A percentile compares a stretch with the other conserved stretches of the same genome.
These are phyloP conservation scores for Fusarium foetens DNA, from an alignment of 2,329 filamentous ascomycete species.

Conservation along the genomic window DNA sequence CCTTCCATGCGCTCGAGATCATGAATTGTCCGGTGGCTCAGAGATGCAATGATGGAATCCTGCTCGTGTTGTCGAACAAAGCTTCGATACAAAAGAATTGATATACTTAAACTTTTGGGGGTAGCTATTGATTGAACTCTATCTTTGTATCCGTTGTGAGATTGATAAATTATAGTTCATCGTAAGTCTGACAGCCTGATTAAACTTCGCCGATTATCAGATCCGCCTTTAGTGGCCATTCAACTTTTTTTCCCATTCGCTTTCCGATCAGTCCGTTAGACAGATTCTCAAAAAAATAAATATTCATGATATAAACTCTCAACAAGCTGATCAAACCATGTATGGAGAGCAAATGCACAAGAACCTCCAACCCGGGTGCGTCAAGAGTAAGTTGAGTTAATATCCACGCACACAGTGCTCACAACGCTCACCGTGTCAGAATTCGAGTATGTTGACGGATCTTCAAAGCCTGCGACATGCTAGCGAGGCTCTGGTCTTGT, in stretches of 20 bases:
- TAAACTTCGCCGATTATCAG: fast-evolving
- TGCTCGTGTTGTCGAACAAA: fast-evolving
- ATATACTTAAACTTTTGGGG: neutral
- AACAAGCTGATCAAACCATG: too few relatives aligned
- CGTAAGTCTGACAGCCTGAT: fast-evolving
- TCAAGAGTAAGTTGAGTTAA: neutral
- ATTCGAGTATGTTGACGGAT: neutral
- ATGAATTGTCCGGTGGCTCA: neutral
- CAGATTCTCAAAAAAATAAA: fast-evolving
- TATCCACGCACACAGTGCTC: neutral
- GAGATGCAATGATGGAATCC: neutral
- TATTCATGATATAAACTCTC: fast-evolving
- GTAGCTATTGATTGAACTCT: neutral
- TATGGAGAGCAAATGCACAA: too few relatives aligned
- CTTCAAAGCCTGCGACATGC: too few relatives aligned
- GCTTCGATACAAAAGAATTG: neutral
- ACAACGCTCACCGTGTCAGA: fast-evolving
- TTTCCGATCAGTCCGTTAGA: neutral
- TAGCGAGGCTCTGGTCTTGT: fast-evolving
- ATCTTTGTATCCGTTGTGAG: neutral
- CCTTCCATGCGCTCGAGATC: fast-evolving
- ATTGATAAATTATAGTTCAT: neutral
- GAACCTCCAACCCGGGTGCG: too few relatives aligned
- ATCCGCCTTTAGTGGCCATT: fast-evolving
- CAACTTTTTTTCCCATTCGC: fast-evolving